These are phyloP conservation scores for Lyophyllum shimeji DNA, from an alignment of 768 basidiomycete genomes.

Conservation along the genomic window DNA sequence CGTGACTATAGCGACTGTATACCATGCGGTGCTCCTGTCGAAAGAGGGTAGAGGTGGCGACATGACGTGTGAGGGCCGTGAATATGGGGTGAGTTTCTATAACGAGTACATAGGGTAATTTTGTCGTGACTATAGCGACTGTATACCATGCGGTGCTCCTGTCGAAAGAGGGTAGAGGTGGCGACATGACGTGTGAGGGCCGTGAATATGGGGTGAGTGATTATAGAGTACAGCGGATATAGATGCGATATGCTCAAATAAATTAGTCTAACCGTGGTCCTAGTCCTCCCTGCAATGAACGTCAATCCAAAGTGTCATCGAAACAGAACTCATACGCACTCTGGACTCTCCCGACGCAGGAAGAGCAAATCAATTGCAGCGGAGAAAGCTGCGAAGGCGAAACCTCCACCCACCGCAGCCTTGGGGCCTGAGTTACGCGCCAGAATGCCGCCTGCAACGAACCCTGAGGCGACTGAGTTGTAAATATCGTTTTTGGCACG, in stretches of 20 bases:
- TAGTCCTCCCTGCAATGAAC: conserved; percentile 51
- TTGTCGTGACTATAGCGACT: background rate
- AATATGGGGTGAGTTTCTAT: background rate
- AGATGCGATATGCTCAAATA: conserved; percentile 14
- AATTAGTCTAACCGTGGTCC: conserved; percentile 28
- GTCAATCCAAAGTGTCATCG: background rate
- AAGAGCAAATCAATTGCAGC: conserved; percentile 82
- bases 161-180: background rate
- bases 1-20: background rate
- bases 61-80: background rate
- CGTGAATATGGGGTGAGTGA: conserved; percentile 1
- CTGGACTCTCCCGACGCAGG: conserved; percentile 75
- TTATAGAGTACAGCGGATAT: conserved; percentile 22
- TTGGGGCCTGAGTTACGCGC: conserved; percentile 86
- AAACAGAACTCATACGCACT: conserved; percentile 45
- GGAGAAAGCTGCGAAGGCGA: conserved; percentile 94
- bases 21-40: background rate
- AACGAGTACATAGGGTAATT: background rate
- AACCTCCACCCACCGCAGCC: conserved; percentile 83
- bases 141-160: background rate
- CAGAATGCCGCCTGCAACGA: conserved; percentile 84
- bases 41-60: background rate
- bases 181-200: background rate
- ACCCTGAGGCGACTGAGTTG: conserved; percentile 86
- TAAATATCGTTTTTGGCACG: conserved; percentile 95